Percentiles rank a stretch among this genome's conserved stretches.
phyloP scores from a whole-genome alignment of 2,329 filamentous ascomycete species.

The Furcasterigmium furcatum region DNA sequence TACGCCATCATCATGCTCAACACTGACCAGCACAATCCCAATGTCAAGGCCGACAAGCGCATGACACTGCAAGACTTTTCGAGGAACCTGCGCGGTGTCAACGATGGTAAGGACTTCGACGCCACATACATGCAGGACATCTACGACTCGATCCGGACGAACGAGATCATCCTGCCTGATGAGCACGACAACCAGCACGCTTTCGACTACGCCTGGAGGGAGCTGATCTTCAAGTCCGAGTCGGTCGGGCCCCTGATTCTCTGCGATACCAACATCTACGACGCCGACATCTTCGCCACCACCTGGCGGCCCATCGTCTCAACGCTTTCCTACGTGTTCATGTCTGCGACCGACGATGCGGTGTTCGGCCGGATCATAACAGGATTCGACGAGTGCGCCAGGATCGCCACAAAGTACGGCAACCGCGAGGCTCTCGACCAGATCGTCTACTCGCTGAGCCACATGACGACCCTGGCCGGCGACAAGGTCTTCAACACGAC shows the following conservation, averaged over 20 bases:
- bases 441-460: slow-evolving; percentile 84
- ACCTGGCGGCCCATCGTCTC: slow-evolving; percentile 96
- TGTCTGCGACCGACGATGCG: slow-evolving; percentile 94
- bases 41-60: slow-evolving; percentile 66
- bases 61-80: slow-evolving; percentile 85
- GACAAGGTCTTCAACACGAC: slow-evolving; percentile 75
- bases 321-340: slow-evolving; percentile 95
- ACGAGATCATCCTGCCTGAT: slow-evolving; percentile 95
- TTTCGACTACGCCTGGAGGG: slow-evolving; percentile 97
- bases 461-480: slow-evolving; percentile 84
- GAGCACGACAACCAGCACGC: slow-evolving; percentile 96
- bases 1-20: slow-evolving; percentile 99
- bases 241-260: slow-evolving; percentile 70
- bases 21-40: slow-evolving; percentile 94
- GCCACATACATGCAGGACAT: slow-evolving; percentile 81
- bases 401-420: slow-evolving; percentile 82
- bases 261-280: slow-evolving; percentile 90
- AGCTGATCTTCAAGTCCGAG: slow-evolving; percentile 81
- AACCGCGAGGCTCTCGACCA: slow-evolving; percentile 87
- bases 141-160: slow-evolving; percentile 84
- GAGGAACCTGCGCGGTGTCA: slow-evolving; percentile 86
- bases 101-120: slow-evolving; percentile 80
- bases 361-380: slow-evolving; percentile 92
- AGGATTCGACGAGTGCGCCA: slow-evolving; percentile 93
- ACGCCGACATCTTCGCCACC: slow-evolving; percentile 94